Conservation (phyloP, 805 yeast species). For the Candida chilensis region DNA sequence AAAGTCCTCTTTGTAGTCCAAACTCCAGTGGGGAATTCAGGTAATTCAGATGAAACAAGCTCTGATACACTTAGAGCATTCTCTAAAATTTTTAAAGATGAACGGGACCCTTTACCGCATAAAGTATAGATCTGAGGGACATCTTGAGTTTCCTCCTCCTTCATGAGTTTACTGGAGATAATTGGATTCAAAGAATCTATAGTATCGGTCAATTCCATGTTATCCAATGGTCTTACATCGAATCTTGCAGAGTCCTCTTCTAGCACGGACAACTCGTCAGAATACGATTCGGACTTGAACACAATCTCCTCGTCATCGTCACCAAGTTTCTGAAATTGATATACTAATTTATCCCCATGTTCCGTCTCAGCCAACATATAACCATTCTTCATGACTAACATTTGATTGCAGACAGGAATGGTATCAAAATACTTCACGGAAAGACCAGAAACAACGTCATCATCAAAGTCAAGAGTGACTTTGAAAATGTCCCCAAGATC, state of each 20-base stretch:
- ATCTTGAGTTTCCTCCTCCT: constrained; percentile 15
- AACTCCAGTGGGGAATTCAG: constrained; percentile 50
- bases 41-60: constrained; percentile 70
- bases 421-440: constrained; percentile 71
- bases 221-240: constrained; percentile 31
- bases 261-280: not conserved
- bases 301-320: constrained; percentile 34
- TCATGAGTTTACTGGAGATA: constrained; percentile 23
- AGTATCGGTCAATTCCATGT: constrained; percentile 50
- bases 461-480: constrained; percentile 40
- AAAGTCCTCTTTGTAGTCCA: constrained; percentile 49
- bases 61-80: constrained; percentile 55
- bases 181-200: constrained; percentile 47
- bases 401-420: constrained; percentile 43
- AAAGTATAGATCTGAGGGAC: constrained; percentile 31
- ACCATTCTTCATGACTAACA: constrained; percentile 67
- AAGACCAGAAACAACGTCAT: constrained; percentile 29
- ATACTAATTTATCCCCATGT: constrained; percentile 54
- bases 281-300: constrained; percentile 13
- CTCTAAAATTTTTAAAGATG: constrained; percentile 37
- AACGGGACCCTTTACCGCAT: constrained; percentile 32
- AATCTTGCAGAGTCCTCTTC: constrained; percentile 9
- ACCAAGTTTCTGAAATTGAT: constrained; percentile 74
- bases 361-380: constrained; percentile 62
- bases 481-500: constrained; percentile 71